Evolutionary conservation across 768 basidiomycete genomes (phyloP).

Genomic region (Mycena latifolia): DNA sequence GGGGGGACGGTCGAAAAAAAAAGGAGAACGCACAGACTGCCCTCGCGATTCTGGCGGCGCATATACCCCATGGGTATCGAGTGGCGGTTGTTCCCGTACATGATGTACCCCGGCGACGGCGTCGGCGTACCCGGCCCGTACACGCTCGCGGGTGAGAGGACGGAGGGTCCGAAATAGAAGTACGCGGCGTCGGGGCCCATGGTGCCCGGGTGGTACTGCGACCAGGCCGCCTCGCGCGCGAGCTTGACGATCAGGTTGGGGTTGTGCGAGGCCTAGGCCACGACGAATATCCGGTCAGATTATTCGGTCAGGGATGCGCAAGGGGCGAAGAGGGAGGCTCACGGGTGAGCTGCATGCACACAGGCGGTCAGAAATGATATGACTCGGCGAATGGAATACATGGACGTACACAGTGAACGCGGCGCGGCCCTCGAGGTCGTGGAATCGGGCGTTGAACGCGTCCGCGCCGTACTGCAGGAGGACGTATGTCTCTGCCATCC

Average conservation of each 20-base stretch:
- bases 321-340: slow-evolving; percentile 9
- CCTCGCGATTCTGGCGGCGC: slow-evolving; percentile 68
- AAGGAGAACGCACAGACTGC: slow-evolving; percentile 67
- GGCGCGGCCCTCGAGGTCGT: slow-evolving; percentile 71
- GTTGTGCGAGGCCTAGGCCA: slow-evolving; percentile 60
- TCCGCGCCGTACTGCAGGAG: slow-evolving; percentile 77
- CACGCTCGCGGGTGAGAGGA: slow-evolving; percentile 8
- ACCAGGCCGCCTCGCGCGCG: slow-evolving; percentile 75
- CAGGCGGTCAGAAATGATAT: no score
- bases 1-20: no score
- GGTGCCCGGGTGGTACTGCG: slow-evolving; percentile 73
- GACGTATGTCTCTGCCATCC: slow-evolving; percentile 56
- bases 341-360: slow-evolving; percentile 31
- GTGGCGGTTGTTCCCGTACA: slow-evolving; percentile 74
- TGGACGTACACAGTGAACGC: slow-evolving; percentile 79
- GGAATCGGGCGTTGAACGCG: slow-evolving; percentile 69
- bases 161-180: slow-evolving; percentile 72
- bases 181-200: slow-evolving; percentile 87
- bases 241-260: slow-evolving; percentile 76
- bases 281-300: no score
- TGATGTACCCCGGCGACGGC: slow-evolving; percentile 69
- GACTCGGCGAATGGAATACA: no score
- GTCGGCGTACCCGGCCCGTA: slow-evolving; percentile 51
- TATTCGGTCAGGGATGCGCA: slow-evolving; percentile 5
- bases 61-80: slow-evolving; percentile 69